A percentile compares a stretch with the other conserved stretches of the same genome.
These are phyloP conservation scores for Halophytophthora polymorphica DNA, from an alignment of 352 stramenopile species.

Conservation along the genomic window DNA sequence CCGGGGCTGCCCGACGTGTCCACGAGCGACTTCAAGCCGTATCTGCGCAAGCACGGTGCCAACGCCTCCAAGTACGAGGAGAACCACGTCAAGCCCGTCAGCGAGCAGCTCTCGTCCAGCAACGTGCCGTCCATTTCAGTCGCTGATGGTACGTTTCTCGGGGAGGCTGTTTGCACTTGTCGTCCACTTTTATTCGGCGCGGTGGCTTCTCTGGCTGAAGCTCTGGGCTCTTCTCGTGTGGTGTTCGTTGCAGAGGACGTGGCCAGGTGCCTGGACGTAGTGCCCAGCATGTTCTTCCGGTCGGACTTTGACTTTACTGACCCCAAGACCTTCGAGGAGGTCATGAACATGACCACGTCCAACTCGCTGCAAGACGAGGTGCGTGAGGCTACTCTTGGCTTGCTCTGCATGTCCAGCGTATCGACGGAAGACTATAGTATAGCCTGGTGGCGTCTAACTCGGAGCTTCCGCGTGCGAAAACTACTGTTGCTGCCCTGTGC, in stretches of 20 bases:
- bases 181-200: background rate
- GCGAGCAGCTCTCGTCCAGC: slow-evolving; percentile 79
- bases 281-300: slow-evolving; percentile 82
- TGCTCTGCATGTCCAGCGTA: no score
- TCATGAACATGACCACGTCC: slow-evolving; percentile 65
- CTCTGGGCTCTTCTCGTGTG: slow-evolving; percentile 2
- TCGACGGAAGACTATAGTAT: background rate
- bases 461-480: slow-evolving; percentile 2
- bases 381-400: background rate
- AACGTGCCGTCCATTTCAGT: slow-evolving; percentile 79
- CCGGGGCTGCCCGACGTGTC: slow-evolving; percentile 60
- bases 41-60: slow-evolving; percentile 69
- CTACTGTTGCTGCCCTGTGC: background rate
- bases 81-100: slow-evolving; percentile 75
- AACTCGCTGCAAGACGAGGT: slow-evolving; percentile 70
- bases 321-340: slow-evolving; percentile 72
- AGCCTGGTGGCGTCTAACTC: background rate
- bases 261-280: slow-evolving; percentile 64
- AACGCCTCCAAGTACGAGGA: slow-evolving; percentile 63
- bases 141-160: slow-evolving; percentile 48
- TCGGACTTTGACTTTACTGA: slow-evolving; percentile 75
- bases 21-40: slow-evolving; percentile 71
- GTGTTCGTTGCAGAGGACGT: slow-evolving; percentile 59
- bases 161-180: background rate
- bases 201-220: slow-evolving; percentile 1